Evolutionary conservation across 805 yeast genomes (phyloP).

Genomic region (Yarrowia deformans): DNA sequence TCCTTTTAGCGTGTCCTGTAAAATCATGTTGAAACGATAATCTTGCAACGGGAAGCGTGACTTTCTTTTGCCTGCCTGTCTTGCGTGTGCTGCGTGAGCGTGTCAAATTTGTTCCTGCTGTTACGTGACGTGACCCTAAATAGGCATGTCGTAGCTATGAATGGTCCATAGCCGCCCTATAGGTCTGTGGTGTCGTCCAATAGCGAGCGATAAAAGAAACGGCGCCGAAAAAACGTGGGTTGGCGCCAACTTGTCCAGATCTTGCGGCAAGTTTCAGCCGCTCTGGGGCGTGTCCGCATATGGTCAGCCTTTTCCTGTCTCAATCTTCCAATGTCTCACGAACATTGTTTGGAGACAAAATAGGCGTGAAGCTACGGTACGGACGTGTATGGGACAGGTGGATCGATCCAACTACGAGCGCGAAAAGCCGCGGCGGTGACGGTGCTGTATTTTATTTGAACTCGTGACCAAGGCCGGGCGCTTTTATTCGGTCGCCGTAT

Average conservation of each 20-base stretch:
- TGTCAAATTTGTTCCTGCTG: background rate
- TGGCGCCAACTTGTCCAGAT: background rate
- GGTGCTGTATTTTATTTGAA: no score
- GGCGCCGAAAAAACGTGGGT: background rate
- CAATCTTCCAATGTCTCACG: constrained; percentile 6
- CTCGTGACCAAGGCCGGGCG: no score
- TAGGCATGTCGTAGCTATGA: background rate
- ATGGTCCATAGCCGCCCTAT: background rate
- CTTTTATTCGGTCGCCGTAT: no score
- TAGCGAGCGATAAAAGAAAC: background rate
- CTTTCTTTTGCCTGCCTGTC: background rate
- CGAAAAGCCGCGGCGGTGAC: background rate
- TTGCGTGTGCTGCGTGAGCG: background rate
- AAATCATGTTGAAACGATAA: background rate
- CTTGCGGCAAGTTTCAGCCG: background rate
- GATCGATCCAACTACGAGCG: no score
- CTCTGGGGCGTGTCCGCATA: background rate
- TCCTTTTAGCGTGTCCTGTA: background rate
- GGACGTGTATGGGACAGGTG: background rate
- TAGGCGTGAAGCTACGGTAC: background rate
- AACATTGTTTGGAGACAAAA: background rate
- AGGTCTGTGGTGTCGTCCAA: background rate
- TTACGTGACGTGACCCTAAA: constrained; percentile 15
- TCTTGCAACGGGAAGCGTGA: background rate
- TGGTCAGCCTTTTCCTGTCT: background rate